Base-by-base conservation (phyloP, 345 rosid species). In the Melastoma malabathricum region DNA sequence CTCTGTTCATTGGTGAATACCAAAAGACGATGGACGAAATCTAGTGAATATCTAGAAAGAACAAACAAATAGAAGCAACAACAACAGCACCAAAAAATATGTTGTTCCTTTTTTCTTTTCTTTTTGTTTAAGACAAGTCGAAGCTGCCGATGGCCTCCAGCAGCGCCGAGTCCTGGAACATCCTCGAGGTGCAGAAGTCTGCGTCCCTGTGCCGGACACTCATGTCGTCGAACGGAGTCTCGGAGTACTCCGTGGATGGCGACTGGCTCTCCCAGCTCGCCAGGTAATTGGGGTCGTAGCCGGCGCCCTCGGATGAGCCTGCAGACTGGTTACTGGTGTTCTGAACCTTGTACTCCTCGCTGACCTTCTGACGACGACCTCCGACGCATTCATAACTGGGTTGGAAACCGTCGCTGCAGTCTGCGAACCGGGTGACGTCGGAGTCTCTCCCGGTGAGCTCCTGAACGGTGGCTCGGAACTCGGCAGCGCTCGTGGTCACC, bases 371-470 rank as follows among this genome's bases (percentile, higher is more conserved):
- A 41, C 9, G n/a, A 17, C 22, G 17, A 22, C 55, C 7, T 59
- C 44, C 14, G 44, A n/a, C 55, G 41, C 12, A 29, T 5, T 15
- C 38, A 10, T 29, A 29, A 29, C n/a, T n/a, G n/a, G n/a, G n/a
- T n/a, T n/a, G n/a, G n/a, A n/a, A n/a, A n/a, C 19, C 59, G 44
- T 46, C 41, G 16, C 48, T 69, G 66, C 66, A 70, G 58, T 31
- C 62, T 44, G 10, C 67, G 39, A 1, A 73, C 72, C 18, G n/a
- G n/a, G n/a, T n/a, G n/a, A 74, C 60, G 31, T 89, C 89, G 13
- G 95, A 85, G 63, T 87, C 80, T 57, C 82, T 80, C 0, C 96
- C 94, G 13, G 96, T 87, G 54, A 87, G 96, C 47, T 84, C 83
- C 62, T 87, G 94, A 6, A 87, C 96, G 18, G 80, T 66, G 57